Evolutionary conservation across 1,284 basidiomycete species (phyloP).

Genomic region (Cryptococcus wingfieldii): DNA sequence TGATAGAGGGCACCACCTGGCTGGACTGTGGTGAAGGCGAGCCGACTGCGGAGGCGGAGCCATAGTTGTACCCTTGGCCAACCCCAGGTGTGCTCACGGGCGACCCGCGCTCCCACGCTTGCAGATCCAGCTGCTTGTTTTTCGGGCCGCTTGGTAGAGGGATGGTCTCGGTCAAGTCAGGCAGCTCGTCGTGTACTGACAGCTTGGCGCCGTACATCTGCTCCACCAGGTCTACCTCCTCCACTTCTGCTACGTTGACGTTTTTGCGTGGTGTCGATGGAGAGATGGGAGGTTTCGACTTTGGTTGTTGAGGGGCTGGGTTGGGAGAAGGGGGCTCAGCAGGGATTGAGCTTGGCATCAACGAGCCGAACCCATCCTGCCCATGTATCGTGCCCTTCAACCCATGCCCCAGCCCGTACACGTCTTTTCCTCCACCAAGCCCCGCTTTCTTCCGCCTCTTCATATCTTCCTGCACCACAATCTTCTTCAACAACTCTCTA

Average conservation of each 20-base stretch:
- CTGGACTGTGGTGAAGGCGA: background rate
- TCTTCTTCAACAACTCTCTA: slow-evolving; percentile 76
- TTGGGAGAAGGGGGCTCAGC: slow-evolving; percentile 3
- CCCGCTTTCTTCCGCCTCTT: slow-evolving; percentile 44
- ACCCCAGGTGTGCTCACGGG: slow-evolving; percentile 8
- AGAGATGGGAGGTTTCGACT: background rate
- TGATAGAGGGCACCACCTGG: background rate
- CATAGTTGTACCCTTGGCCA: background rate
- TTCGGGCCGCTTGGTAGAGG: slow-evolving; percentile 74
- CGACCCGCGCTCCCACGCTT: slow-evolving; percentile 57
- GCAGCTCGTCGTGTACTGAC: slow-evolving; percentile 62
- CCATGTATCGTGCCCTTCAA: slow-evolving; percentile 2
- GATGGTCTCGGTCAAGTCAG: slow-evolving; percentile 74
- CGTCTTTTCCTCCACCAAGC: background rate
- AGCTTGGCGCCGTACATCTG: slow-evolving; percentile 79
- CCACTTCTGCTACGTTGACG: slow-evolving; percentile 54
- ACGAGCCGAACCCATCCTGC: slow-evolving; percentile 19
- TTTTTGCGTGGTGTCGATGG: slow-evolving; percentile 7
- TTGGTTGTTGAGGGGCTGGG: background rate
- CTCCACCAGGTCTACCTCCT: slow-evolving; percentile 91
- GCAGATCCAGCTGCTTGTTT: slow-evolving; percentile 81
- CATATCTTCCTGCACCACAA: slow-evolving; percentile 66
- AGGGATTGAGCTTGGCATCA: slow-evolving; percentile 20
- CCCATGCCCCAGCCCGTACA: background rate
- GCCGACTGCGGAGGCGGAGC: background rate